These are phyloP conservation scores for Pseudevernia furfuracea DNA, from an alignment of 495 filamentous ascomycete species.

Conservation along the genomic window DNA sequence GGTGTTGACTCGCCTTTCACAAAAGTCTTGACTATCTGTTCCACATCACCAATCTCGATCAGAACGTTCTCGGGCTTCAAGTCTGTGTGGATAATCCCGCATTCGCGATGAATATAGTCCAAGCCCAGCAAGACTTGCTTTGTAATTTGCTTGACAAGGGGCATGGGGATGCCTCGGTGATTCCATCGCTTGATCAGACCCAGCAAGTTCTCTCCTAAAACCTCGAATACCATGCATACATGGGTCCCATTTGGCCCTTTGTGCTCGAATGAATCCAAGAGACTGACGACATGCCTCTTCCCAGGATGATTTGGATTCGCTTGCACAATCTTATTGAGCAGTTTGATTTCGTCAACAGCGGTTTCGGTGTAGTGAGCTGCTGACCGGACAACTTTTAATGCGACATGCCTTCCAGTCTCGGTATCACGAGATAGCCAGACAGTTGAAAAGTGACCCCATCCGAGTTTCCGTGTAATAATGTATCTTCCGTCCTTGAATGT, in stretches of 20 bases:
- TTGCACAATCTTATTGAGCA: constrained; percentile 91
- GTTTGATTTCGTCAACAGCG: constrained; percentile 96
- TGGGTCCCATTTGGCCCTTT: constrained; percentile 94
- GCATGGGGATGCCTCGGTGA: constrained; percentile 91
- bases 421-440: constrained; percentile 96
- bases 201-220: constrained; percentile 89
- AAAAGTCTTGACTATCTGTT: constrained; percentile 90
- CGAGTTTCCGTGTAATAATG: constrained; percentile 90
- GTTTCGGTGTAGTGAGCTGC: constrained; percentile 98
- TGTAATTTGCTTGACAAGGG: constrained; percentile 94
- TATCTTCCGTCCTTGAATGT: constrained; percentile 97
- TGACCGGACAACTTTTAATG: constrained; percentile 93
- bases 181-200: constrained; percentile 98
- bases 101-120: constrained; percentile 94
- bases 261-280: constrained; percentile 95
- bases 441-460: constrained; percentile 98
- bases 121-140: constrained; percentile 94
- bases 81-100: constrained; percentile 98
- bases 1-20: constrained; percentile 73
- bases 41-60: constrained; percentile 98
- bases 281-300: constrained; percentile 86
- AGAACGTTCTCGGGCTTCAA: constrained; percentile 96
- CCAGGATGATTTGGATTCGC: constrained; percentile 92
- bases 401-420: constrained; percentile 85
- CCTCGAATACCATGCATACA: constrained; percentile 99